Percentiles rank a stretch among this genome's conserved stretches.
These are phyloP conservation scores for Caulochytrium protostelioides DNA, from an alignment of 371 early-diverging fungal genomes.

Conservation along the genomic window DNA sequence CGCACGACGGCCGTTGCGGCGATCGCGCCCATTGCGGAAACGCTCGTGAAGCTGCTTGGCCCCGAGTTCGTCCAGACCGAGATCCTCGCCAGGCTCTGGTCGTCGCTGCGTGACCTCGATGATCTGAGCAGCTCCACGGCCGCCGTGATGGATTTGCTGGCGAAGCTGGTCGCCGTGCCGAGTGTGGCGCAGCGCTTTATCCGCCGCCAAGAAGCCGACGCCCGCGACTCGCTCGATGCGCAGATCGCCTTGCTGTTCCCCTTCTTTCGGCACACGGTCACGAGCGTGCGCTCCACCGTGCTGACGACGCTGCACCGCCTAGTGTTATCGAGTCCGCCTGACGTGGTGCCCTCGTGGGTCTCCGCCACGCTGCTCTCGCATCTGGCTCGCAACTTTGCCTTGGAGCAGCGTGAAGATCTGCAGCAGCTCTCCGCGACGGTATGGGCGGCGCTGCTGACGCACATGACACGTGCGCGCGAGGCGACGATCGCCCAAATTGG, in stretches of 20 bases:
- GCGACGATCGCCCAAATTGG: too few relatives aligned
- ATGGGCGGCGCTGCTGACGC: constrained; percentile 39
- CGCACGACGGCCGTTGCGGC: constrained; percentile 76
- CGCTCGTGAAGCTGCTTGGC: constrained; percentile 44
- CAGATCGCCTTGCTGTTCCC: constrained; percentile 70
- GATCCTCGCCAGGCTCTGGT: constrained; percentile 62
- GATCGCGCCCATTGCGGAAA: constrained; percentile 62
- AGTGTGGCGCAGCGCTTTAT: constrained; percentile 36
- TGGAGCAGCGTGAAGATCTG: constrained; percentile 56
- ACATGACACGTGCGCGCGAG: too few relatives aligned
- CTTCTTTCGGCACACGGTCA: constrained; percentile 81
- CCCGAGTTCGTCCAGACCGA: constrained; percentile 35
- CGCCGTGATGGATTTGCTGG: constrained; percentile 78
- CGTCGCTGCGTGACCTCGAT: constrained; percentile 48
- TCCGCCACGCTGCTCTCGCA: constrained; percentile 48
- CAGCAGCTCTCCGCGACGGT: constrained; percentile 38
- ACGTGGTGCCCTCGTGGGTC: constrained; percentile 52
- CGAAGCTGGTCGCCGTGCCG: constrained; percentile 48
- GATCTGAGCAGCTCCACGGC: constrained; percentile 82
- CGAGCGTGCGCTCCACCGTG: constrained; percentile 65
- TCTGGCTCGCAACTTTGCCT: constrained; percentile 69
- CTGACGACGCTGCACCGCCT: constrained; percentile 57
- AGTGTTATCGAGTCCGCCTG: too few relatives aligned
- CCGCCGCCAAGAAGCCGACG: constrained; percentile 3
- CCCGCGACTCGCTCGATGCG: constrained; percentile 22